A percentile compares a stretch with the other conserved stretches of the same genome.
phyloP scores from a whole-genome alignment of 805 yeast species.

The Ogataea nitratoaversa region DNA sequence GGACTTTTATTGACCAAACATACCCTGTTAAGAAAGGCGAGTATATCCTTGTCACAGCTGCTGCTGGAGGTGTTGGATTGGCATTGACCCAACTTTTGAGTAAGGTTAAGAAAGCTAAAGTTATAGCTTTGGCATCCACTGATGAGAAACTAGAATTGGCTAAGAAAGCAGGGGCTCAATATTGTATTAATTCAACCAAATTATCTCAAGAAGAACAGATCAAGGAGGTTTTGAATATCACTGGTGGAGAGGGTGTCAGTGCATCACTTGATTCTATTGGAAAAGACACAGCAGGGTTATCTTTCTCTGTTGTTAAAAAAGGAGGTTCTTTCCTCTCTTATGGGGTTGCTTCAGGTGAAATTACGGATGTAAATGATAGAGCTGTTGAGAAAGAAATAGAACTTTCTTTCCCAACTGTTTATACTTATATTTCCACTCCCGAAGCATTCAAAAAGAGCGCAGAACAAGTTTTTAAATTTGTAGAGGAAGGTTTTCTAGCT shows the following conservation, averaged over 20 bases:
- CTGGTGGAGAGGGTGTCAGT: constrained; percentile 62
- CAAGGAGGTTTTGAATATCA: constrained; percentile 52
- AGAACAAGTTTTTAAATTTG: constrained; percentile 34
- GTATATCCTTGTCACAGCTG: constrained; percentile 76
- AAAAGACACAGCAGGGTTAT: constrained; percentile 65
- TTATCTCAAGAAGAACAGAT: constrained; percentile 47
- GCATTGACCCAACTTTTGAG: constrained; percentile 61
- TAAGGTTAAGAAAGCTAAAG: constrained; percentile 61
- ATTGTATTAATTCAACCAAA: constrained; percentile 46
- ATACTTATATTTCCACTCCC: constrained; percentile 47
- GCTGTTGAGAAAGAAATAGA: constrained; percentile 59
- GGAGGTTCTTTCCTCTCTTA: constrained; percentile 73
- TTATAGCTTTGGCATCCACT: constrained; percentile 81
- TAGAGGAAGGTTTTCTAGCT: constrained; percentile 46
- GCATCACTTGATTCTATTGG: constrained; percentile 76
- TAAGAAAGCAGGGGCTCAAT: constrained; percentile 72
- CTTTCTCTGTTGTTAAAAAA: constrained; percentile 56
- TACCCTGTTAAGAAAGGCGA: constrained; percentile 68
- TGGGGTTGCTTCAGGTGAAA: constrained; percentile 86
- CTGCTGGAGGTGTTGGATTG: constrained; percentile 93
- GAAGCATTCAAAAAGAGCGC: constrained; percentile 57
- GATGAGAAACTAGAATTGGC: constrained; percentile 67
- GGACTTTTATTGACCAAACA: constrained; percentile 64
- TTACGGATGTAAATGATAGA: constrained; percentile 59
- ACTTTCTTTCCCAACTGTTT: constrained; percentile 52